phyloP scores from a whole-genome alignment of 768 basidiomycete species.

The Lentinula sp. region DNA sequence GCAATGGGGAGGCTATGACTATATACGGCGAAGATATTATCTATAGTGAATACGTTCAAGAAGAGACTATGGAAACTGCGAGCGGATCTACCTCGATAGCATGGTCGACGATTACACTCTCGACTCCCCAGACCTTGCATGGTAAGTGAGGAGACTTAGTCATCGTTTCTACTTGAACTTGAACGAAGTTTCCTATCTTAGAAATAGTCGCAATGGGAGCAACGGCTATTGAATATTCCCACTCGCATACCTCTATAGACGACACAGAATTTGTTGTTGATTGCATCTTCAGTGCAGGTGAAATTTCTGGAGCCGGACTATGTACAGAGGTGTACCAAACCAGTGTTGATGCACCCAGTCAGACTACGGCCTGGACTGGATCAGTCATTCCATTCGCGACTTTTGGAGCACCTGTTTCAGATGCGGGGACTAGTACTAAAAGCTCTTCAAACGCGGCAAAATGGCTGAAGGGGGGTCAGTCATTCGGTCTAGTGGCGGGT shows the following conservation, averaged over 20 bases:
- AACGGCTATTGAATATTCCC: not conserved
- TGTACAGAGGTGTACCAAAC: not conserved
- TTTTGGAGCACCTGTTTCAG: not conserved
- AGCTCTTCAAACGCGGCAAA: not conserved
- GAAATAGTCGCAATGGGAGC: not conserved
- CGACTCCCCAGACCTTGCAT: not conserved
- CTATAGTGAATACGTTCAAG: not conserved
- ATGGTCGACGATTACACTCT: not conserved
- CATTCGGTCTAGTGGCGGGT: too few species aligned
- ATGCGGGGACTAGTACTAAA: not conserved
- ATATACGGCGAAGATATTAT: not conserved
- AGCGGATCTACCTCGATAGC: not conserved
- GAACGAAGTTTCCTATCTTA: not conserved
- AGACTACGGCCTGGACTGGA: not conserved
- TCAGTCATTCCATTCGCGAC: not conserved
- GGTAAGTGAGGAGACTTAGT: not conserved
- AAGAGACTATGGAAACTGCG: not conserved
- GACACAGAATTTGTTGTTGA: not conserved
- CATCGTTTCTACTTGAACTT: not conserved
- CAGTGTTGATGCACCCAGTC: not conserved
- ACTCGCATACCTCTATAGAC: not conserved
- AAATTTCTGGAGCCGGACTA: not conserved
- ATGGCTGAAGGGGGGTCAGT: not conserved
- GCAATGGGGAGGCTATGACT: not conserved
- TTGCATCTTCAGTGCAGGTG: not conserved